phyloP scores from a whole-genome alignment of 768 basidiomycete species.

The Agaricus blazei region DNA sequence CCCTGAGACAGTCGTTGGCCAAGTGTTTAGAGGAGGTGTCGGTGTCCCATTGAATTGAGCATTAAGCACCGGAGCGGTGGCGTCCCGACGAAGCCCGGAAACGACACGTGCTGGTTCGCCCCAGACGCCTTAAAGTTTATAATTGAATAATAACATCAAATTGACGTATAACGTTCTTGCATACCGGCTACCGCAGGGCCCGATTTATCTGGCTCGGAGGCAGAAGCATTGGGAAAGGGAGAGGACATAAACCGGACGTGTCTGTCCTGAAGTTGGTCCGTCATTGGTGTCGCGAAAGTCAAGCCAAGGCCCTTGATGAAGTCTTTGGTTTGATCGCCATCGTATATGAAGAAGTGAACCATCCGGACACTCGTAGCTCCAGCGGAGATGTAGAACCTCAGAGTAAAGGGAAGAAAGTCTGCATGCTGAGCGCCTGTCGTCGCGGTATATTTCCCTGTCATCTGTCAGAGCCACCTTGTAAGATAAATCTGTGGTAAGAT shows the following conservation, averaged over 20 bases:
- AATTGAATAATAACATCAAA: neutral
- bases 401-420: slow-evolving; percentile 30
- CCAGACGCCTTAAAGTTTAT: slow-evolving; percentile 22
- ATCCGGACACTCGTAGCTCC: slow-evolving; percentile 26
- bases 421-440: slow-evolving; percentile 22
- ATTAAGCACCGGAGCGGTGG: slow-evolving; percentile 29
- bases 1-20: slow-evolving; percentile 29
- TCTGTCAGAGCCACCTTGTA: slow-evolving; percentile 12
- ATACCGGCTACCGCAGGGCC: slow-evolving; percentile 1
- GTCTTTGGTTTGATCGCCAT: slow-evolving; percentile 31
- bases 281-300: slow-evolving; percentile 27
- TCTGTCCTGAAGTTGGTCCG: slow-evolving; percentile 29
- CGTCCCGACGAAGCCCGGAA: slow-evolving; percentile 32
- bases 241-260: slow-evolving; percentile 28
- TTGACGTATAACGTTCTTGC: neutral
- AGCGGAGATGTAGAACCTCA: slow-evolving; percentile 30
- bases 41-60: slow-evolving; percentile 30
- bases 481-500: neutral
- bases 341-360: slow-evolving; percentile 34
- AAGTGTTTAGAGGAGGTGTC: slow-evolving; percentile 28
- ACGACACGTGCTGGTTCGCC: slow-evolving; percentile 31
- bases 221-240: slow-evolving; percentile 13
- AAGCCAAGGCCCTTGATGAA: slow-evolving; percentile 34
- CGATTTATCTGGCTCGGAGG: neutral
- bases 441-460: slow-evolving; percentile 28